Evolutionary conservation across 805 yeast genomes (phyloP).

Genomic region (Yamadazyma endophytica): DNA sequence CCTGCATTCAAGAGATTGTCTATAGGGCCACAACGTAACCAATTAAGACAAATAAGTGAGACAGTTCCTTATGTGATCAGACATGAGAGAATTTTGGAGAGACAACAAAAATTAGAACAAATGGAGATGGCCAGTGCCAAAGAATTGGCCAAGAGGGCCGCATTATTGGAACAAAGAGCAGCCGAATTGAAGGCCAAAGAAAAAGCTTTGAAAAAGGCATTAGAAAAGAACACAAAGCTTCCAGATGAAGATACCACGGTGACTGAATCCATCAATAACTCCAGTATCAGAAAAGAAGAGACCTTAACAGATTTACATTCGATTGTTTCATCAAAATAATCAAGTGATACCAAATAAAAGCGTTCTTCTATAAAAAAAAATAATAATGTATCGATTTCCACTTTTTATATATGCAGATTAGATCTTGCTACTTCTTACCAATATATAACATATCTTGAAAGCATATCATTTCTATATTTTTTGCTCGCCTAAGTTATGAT

Average conservation of each 20-base stretch:
- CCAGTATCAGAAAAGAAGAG: slow-evolving; percentile 40
- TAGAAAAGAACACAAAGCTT: slow-evolving; percentile 9
- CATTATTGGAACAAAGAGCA: slow-evolving; percentile 70
- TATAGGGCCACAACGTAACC: slow-evolving; percentile 51
- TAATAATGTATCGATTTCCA: too few species aligned
- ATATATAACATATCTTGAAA: too few species aligned
- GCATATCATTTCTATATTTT: too few species aligned
- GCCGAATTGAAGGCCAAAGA: slow-evolving; percentile 68
- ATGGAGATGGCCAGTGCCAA: slow-evolving; percentile 73
- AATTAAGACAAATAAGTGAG: slow-evolving; percentile 72
- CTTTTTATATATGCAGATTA: too few species aligned
- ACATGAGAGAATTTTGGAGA: slow-evolving; percentile 69
- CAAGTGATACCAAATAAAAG: not conserved
- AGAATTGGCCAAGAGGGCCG: slow-evolving; percentile 71
- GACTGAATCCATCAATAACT: slow-evolving; percentile 9
- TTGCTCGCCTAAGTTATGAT: too few species aligned
- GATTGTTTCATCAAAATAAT: slow-evolving; percentile 14
- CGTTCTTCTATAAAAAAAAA: too few species aligned
- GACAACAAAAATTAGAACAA: slow-evolving; percentile 76
- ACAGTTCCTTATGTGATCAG: slow-evolving; percentile 81
- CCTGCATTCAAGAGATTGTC: slow-evolving; percentile 40
- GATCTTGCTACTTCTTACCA: too few species aligned
- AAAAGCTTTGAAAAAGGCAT: slow-evolving; percentile 42
- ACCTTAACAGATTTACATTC: slow-evolving; percentile 52
- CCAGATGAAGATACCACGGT: slow-evolving; percentile 1